Evolutionary conservation across 2,329 filamentous ascomycete species (phyloP).

Genomic region (Epichloe amarillans): DNA sequence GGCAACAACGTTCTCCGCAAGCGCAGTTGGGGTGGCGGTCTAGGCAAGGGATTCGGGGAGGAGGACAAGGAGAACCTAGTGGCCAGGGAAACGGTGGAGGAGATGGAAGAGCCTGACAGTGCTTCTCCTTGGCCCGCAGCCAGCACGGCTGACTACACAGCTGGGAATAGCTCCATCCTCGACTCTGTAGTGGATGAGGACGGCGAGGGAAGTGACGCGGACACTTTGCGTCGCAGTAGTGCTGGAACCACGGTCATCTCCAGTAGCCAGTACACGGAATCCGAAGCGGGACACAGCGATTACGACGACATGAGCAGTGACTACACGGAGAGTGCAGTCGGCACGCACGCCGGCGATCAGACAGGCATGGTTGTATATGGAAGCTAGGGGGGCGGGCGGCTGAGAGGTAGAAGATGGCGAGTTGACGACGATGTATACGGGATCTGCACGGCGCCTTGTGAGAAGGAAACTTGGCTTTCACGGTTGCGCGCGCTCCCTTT

Average conservation of each 20-base stretch:
- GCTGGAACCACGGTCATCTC: slow-evolving; percentile 35
- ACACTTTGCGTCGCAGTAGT: slow-evolving; percentile 35
- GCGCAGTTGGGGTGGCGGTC: slow-evolving; percentile 51
- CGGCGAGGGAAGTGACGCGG: slow-evolving; percentile 32
- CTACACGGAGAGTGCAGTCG: slow-evolving; percentile 32
- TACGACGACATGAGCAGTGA: slow-evolving; percentile 32
- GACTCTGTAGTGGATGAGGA: slow-evolving; percentile 10
- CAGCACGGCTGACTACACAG: slow-evolving; percentile 2
- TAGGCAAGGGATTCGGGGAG: slow-evolving; percentile 35
- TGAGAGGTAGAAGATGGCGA: background rate
- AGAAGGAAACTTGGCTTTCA: background rate
- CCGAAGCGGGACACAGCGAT: slow-evolving; percentile 24
- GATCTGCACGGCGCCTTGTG: background rate
- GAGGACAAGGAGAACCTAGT: slow-evolving; percentile 51
- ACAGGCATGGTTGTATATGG: slow-evolving; percentile 24
- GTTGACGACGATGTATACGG: background rate
- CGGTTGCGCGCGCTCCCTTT: background rate
- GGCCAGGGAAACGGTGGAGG: slow-evolving; percentile 51
- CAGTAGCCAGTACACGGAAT: slow-evolving; percentile 23
- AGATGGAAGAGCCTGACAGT: slow-evolving; percentile 25
- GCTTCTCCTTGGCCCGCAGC: slow-evolving; percentile 8
- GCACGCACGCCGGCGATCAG: slow-evolving; percentile 9
- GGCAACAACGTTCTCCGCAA: slow-evolving; percentile 45
- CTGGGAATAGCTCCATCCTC: slow-evolving; percentile 7
- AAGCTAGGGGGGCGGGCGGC: background rate